Base-by-base conservation (phyloP, 2,329 filamentous ascomycete species). In the Colletotrichum sp. region DNA sequence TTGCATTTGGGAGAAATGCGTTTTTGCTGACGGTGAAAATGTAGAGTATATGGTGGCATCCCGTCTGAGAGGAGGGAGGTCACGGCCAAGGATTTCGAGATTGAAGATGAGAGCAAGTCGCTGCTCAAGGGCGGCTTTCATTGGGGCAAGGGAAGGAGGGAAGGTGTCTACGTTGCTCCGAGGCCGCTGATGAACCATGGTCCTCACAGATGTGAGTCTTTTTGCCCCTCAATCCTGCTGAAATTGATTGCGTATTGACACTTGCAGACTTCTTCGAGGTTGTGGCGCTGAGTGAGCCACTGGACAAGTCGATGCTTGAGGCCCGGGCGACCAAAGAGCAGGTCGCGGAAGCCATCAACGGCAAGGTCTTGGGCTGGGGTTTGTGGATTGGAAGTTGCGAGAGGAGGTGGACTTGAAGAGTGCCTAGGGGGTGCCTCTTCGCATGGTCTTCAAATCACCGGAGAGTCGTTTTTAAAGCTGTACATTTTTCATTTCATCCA, bases 301-400 rank as follows among this genome's bases (percentile, higher is more conserved):
- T 91, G 32, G 84, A 88, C 71, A 78, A 80, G 21, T 79, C 77
- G 4, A 79, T 85, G 39, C 77, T 89, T 55, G 84, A 82, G 24
- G 79, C 82, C 2, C 81, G 83, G 73, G 84, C 86, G 12, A 87
- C 84, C 2, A 85, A 84, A 63, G 85, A 87, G 49, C 86, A 88
- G 70, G 80, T 91, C 21, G 82, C 80, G 7, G 80, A 83, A 16
- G 85, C 83, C 36, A 86, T 90, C 49, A 77, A 85, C 9, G 88
- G 86, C 1, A 90, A 89, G 78, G 83, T 91, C 15, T 78, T 88
- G 9, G 86, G 83, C 4, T 91, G 89, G 89, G 90, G 89, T 0
- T 79, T 82, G 67, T 90, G 88, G 88, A 81, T 85, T 67, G 88
- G 86, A 3, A 80, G 83, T 26, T 88, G 84, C 77, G 88, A 90